Conservation (phyloP, 495 filamentous ascomycete genomes). For the Massariosphaeria phaeospora region DNA sequence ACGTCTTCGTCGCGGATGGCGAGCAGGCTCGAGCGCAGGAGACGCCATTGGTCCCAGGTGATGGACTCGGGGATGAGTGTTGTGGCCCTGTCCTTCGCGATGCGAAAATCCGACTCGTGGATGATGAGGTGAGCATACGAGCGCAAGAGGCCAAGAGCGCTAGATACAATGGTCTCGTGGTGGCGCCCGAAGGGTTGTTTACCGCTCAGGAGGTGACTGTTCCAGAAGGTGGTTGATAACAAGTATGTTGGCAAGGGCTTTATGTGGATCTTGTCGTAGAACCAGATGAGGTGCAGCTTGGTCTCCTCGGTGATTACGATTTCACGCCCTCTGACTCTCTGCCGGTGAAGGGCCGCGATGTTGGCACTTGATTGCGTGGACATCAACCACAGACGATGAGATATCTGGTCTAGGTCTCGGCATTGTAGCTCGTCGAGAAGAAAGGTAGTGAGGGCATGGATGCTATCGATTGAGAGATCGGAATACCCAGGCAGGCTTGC, state of each 20-base stretch:
- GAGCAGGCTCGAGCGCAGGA: neutral
- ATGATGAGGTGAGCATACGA: slow-evolving; percentile 14
- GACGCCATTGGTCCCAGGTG: neutral
- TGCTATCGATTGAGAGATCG: neutral
- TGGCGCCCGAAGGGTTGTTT: neutral
- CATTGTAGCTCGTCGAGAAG: neutral
- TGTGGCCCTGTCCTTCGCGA: slow-evolving; percentile 5
- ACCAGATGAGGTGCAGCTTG: slow-evolving; percentile 10
- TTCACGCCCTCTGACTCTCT: neutral
- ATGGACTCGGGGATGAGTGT: slow-evolving; percentile 1
- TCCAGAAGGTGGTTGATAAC: slow-evolving; percentile 2
- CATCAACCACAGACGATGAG: too few relatives aligned
- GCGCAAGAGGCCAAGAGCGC: slow-evolving; percentile 8
- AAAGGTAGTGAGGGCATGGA: neutral
- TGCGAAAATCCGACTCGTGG: slow-evolving; percentile 20
- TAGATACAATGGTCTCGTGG: neutral
- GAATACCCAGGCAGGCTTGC: neutral
- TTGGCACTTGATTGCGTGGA: too few relatives aligned
- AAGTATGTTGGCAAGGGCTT: slow-evolving; percentile 17
- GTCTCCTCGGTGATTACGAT: slow-evolving; percentile 14
- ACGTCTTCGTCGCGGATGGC: slow-evolving; percentile 6
- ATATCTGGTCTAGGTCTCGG: neutral
- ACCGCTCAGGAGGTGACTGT: neutral
- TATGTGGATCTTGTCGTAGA: neutral
- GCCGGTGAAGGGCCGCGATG: neutral